Conservation (phyloP, 768 basidiomycete species). For the Agaricus blazei region DNA sequence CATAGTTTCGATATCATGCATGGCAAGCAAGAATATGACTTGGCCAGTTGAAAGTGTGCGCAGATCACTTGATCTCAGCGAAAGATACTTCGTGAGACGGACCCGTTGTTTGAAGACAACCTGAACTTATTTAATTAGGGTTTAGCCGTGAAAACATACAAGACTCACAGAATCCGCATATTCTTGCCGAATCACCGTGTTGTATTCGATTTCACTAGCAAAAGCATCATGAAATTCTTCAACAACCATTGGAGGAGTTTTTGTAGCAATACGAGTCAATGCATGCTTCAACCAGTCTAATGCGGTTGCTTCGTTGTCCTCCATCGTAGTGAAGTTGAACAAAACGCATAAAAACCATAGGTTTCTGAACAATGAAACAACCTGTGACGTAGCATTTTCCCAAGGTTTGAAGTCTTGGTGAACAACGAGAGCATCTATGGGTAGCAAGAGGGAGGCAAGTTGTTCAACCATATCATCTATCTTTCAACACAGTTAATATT, state of each 20-base stretch:
- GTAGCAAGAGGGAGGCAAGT: conserved; percentile 81
- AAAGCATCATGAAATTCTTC: conserved; percentile 81
- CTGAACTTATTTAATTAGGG: conserved; percentile 32
- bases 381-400: conserved; percentile 44
- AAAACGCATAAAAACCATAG: conserved; percentile 92
- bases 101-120: conserved; percentile 65
- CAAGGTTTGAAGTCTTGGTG: conserved; percentile 67
- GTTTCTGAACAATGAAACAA: conserved; percentile 81
- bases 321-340: conserved; percentile 67
- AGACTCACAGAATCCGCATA: conserved; percentile 65
- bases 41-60: conserved; percentile 76
- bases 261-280: conserved; percentile 72
- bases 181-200: conserved; percentile 83
- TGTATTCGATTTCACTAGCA: conserved; percentile 88
- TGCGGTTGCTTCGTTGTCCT: conserved; percentile 51
- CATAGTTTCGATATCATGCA: conserved; percentile 87
- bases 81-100: conserved; percentile 59
- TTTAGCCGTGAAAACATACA: neutral
- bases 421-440: conserved; percentile 82
- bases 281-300: conserved; percentile 80
- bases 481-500: conserved; percentile 26
- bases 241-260: conserved; percentile 80
- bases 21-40: conserved; percentile 76
- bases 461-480: conserved; percentile 83
- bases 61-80: conserved; percentile 62